These are phyloP conservation scores for Endogone sp. DNA, from an alignment of 192 early-diverging fungal genomes.

Conservation along the genomic window DNA sequence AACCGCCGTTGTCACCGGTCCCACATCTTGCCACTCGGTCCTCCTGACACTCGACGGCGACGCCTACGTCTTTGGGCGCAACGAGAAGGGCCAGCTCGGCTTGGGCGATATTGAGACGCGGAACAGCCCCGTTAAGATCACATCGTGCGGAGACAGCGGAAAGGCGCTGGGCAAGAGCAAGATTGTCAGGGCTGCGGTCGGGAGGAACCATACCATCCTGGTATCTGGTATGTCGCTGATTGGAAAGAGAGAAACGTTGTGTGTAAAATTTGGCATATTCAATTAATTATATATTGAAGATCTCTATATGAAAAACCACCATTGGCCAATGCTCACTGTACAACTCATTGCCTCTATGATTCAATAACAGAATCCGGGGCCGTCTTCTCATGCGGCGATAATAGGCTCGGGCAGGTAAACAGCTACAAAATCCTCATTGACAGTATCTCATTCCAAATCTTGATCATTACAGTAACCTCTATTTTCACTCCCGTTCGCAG, in stretches of 20 bases:
- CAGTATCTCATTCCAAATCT: too few relatives aligned
- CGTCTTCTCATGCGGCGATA: slow-evolving; percentile 45
- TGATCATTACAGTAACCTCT: too few relatives aligned
- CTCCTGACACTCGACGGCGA: slow-evolving; percentile 38
- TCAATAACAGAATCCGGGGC: slow-evolving; percentile 30
- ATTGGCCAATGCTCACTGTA: not conserved
- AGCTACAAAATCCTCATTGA: too few relatives aligned
- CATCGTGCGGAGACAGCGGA: slow-evolving; percentile 25
- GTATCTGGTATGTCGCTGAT: slow-evolving; percentile 14
- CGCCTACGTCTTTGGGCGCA: slow-evolving; percentile 40
- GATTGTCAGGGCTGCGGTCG: slow-evolving; percentile 37
- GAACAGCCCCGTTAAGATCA: slow-evolving; percentile 32
- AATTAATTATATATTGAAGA: too few relatives aligned
- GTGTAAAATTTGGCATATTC: too few relatives aligned
- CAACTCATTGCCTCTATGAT: not conserved
- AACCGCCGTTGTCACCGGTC: slow-evolving; percentile 29
- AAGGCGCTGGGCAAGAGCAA: slow-evolving; percentile 28
- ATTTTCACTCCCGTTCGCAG: slow-evolving; percentile 13
- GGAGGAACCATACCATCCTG: slow-evolving; percentile 43
- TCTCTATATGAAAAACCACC: too few relatives aligned
- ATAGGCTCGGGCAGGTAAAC: slow-evolving; percentile 42
- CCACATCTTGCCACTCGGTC: slow-evolving; percentile 35
- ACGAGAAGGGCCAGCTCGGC: slow-evolving; percentile 42
- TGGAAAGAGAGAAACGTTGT: not conserved
- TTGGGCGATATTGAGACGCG: slow-evolving; percentile 23